Evolutionary conservation across 2,329 filamentous ascomycete species (phyloP).

Genomic region (Scytalidium sp.): DNA sequence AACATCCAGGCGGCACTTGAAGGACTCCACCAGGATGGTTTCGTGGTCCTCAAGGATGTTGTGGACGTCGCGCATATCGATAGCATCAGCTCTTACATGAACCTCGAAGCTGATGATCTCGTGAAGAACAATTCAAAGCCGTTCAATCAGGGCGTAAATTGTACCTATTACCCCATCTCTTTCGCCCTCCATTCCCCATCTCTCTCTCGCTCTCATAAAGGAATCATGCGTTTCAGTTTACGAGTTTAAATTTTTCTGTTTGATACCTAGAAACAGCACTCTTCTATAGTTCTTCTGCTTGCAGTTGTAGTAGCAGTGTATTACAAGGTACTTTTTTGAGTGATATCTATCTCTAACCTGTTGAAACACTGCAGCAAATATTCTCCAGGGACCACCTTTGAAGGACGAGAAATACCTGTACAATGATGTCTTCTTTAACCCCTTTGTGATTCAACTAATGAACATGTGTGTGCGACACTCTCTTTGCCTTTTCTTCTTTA

Average conservation of each 20-base stretch:
- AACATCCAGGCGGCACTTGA: constrained; percentile 32
- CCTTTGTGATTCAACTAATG: constrained; percentile 36
- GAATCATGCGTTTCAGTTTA: too few relatives aligned
- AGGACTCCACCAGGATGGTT: constrained; percentile 32
- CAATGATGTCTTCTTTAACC: constrained; percentile 39
- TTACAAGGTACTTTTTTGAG: too few relatives aligned
- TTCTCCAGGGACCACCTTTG: constrained; percentile 35
- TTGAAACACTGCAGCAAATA: constrained; percentile 30
- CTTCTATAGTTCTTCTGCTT: not conserved
- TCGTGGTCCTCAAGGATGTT: constrained; percentile 34
- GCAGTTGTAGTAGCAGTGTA: too few relatives aligned
- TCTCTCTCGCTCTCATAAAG: not conserved
- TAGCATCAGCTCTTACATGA: constrained; percentile 31
- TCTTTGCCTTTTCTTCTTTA: not conserved
- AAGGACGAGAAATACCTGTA: constrained; percentile 28
- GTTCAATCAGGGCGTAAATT: constrained; percentile 34
- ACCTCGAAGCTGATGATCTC: constrained; percentile 30
- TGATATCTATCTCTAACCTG: too few relatives aligned
- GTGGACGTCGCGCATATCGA: constrained; percentile 32
- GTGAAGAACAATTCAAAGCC: constrained; percentile 24
- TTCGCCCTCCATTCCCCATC: not conserved
- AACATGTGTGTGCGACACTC: constrained; percentile 28
- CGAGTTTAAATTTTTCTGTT: too few relatives aligned
- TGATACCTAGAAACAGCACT: not conserved
- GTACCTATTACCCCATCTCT: constrained; percentile 13